A percentile compares a stretch with the other conserved stretches of the same genome.
Conservation (phyloP, 106 monocot species). For the Amphibolis antarctica region DNA sequence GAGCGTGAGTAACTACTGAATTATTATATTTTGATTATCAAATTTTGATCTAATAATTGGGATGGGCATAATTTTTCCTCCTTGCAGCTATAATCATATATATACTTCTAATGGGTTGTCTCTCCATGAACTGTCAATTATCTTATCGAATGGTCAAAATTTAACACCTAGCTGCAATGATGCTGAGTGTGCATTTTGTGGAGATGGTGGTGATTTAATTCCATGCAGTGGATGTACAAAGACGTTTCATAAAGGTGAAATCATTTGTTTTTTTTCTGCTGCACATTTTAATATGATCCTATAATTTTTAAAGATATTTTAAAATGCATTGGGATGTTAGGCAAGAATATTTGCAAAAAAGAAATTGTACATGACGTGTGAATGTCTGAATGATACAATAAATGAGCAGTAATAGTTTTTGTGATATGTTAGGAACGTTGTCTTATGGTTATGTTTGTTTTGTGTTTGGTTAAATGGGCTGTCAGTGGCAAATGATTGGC, state of each 20-base stretch:
- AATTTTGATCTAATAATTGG: background rate
- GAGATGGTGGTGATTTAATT: slow-evolving; percentile 28
- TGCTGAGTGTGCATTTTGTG: slow-evolving; percentile 23
- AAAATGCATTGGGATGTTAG: too few species aligned
- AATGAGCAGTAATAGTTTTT: too few species aligned
- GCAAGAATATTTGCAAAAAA: too few species aligned
- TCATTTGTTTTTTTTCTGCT: background rate
- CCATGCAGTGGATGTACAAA: slow-evolving; percentile 29
- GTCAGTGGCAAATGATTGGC: too few species aligned
- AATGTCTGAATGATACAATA: too few species aligned
- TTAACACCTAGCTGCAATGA: slow-evolving; percentile 11
- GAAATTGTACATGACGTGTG: too few species aligned
- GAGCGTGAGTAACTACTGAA: slow-evolving; percentile 11
- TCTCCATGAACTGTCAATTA: slow-evolving; percentile 48
- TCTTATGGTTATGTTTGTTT: too few species aligned
- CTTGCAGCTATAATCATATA: slow-evolving; percentile 60
- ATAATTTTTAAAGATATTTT: too few species aligned
- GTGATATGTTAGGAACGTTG: too few species aligned
- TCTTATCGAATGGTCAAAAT: slow-evolving; percentile 18
- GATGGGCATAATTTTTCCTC: background rate
- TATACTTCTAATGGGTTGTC: slow-evolving; percentile 41
- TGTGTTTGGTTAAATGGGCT: too few species aligned
- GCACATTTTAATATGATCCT: too few species aligned
- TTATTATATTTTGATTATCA: background rate
- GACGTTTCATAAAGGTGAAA: slow-evolving; percentile 37